Base-by-base conservation (phyloP, 805 yeast species). In the Lipomyces orientalis region DNA sequence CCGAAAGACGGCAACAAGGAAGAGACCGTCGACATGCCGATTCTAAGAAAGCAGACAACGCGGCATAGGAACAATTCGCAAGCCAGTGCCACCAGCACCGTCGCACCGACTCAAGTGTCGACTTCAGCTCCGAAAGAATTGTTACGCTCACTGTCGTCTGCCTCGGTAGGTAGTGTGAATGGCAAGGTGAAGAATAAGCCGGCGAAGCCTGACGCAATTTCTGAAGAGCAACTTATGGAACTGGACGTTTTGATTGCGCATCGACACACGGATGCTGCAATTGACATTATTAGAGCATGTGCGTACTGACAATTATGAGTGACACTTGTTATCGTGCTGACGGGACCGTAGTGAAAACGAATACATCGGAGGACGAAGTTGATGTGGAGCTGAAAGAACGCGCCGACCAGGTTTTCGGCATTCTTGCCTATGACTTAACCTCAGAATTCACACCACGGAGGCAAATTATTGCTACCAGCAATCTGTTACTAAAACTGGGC, bases 221-320 rank as follows among this genome's bases (percentile, higher is more conserved):
- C 86, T 25, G 91, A 88, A 72, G 89, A 86, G 64, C 76, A 78
- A 58, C 79, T 88, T 37, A 89, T 88, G 74, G 90, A 88, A 69
- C 82, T 88, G 54, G 92, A 89, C 74, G 85, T 88, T 16, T 80
- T 81, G 64, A 80, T 88, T 33, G 87, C 89, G n/a, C 88, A 88
- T 72, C 83, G 84, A 62, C 81, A 82, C 64, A 85, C 82, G 75
- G 76, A 80, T 62, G 79, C 76, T n/a, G 80, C 85, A 1, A 79
- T 82, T 6, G 77, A 61, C 52, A 55, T 61, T 60, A 73, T 75
- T 63, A 63, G 60, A 25, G 49, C 61, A 51, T 54, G 75, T 67
- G 54, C 75, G 69, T 61, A 43, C 61, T 65, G 62, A 64, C 16
- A 8, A 14, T 54, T 22, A 14, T 19, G 8, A 46, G 64, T 64